Evolutionary conservation across 371 early-diverging fungal genomes (phyloP), one percentile per base, ranked within the genome.

Genomic region (Rhizopus delemar): DNA sequence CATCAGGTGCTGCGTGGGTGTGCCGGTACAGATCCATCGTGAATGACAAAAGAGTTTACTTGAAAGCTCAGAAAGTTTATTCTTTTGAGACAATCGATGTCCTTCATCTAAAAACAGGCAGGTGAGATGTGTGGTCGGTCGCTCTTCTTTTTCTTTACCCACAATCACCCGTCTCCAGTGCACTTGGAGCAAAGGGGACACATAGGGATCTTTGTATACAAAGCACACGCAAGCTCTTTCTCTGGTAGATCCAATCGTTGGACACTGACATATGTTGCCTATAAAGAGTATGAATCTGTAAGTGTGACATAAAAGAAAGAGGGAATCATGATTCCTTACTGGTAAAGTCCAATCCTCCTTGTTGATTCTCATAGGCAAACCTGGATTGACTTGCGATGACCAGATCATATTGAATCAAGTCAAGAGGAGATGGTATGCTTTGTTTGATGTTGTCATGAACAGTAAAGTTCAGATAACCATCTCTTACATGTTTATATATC

Each of bases 11-110:
- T 76, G 78, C 0, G 88, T 87, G 5, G 87, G 86, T 11, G 85
- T 87, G 36, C 89, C 88, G 0, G 90, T 90, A 69, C 89, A 88
- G 2, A 88, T 77, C 92, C 93, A 92, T 28, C 82, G 76, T n/a
- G 84, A 76, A 41, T 88, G 85, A 15, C 79, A 80, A 56, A 82
- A 77, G 31, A 91, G 68, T 16, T 83, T 72, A 5, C 82, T 64
- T 0, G 87, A 80, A 28, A 87, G 62, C 8, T 85, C 69, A 0
- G 81, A 66, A 36, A 75, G 70, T 41, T 60, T 62, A 41, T 65
- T 68, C 34, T 60, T 64, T n/a, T 62, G 46, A 12, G 68, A 65
- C 16, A 66, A 59, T 16, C 73, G 58, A 52, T 76, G 78, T 1
- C 67, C 74, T 48, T 73, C 70, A 53, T 73, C 70, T 73, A 29